phyloP scores from a whole-genome alignment of 1,284 basidiomycete species.

The Boletus semigastroideus region DNA sequence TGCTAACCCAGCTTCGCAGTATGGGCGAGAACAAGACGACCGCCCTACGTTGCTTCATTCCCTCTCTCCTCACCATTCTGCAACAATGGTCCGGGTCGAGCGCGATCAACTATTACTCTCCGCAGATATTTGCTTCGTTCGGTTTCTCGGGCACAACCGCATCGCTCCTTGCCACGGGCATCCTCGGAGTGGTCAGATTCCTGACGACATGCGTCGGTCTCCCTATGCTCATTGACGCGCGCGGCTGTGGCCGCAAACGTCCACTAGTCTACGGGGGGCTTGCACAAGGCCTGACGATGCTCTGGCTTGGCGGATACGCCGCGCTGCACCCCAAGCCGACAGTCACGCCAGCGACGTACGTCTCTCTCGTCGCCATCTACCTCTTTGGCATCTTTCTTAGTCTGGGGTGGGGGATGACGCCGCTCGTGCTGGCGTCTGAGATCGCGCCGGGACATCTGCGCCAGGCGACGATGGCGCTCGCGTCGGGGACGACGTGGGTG shows the following conservation, averaged over 20 bases:
- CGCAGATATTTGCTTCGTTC: slow-evolving; percentile 51
- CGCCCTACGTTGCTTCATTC: slow-evolving; percentile 51
- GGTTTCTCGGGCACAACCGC: slow-evolving; percentile 52
- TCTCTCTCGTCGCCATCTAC: slow-evolving; percentile 48
- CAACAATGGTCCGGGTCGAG: slow-evolving; percentile 66
- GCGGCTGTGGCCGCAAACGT: slow-evolving; percentile 44
- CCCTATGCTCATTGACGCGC: slow-evolving; percentile 42
- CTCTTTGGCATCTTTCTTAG: slow-evolving; percentile 48
- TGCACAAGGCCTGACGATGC: slow-evolving; percentile 44
- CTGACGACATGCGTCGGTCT: slow-evolving; percentile 41
- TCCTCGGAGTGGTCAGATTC: slow-evolving; percentile 64
- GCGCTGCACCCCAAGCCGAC: slow-evolving; percentile 36
- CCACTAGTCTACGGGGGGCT: slow-evolving; percentile 47
- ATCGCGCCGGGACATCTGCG: slow-evolving; percentile 48
- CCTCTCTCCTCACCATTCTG: slow-evolving; percentile 52
- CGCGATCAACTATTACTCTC: slow-evolving; percentile 56
- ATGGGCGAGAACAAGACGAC: slow-evolving; percentile 47
- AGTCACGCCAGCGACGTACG: slow-evolving; percentile 43
- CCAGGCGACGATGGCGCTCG: slow-evolving; percentile 40
- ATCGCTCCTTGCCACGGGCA: slow-evolving; percentile 57
- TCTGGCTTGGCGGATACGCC: slow-evolving; percentile 48
- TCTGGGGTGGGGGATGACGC: slow-evolving; percentile 42
- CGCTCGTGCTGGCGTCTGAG: slow-evolving; percentile 46
- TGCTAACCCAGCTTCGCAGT: slow-evolving; percentile 39
- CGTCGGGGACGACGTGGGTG: slow-evolving; percentile 43